These are phyloP conservation scores for Hyaloscypha bicolor DNA, from an alignment of 495 filamentous ascomycete genomes.

Conservation along the genomic window DNA sequence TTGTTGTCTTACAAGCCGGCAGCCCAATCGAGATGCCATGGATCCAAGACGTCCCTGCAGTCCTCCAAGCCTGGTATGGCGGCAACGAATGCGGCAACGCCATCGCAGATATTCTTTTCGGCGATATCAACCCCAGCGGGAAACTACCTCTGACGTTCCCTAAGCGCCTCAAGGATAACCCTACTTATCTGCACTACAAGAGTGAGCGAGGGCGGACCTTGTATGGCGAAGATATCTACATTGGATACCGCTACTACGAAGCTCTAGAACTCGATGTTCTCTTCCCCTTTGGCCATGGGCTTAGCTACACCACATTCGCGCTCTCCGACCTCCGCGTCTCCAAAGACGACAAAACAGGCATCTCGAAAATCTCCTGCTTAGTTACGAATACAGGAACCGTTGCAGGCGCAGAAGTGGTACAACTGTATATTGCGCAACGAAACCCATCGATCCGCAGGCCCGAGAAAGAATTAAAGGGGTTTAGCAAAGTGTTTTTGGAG, in stretches of 20 bases:
- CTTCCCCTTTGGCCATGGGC: conserved; percentile 87
- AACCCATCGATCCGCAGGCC: conserved; percentile 59
- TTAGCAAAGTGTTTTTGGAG: conserved; percentile 66
- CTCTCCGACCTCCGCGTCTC: conserved; percentile 40
- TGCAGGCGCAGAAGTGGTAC: conserved; percentile 58
- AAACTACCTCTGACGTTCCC: conserved; percentile 75
- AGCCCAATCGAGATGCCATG: conserved; percentile 76
- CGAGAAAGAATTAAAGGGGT: conserved; percentile 71
- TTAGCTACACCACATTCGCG: conserved; percentile 83
- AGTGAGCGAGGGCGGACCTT: conserved; percentile 69
- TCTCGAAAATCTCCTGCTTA: conserved; percentile 49
- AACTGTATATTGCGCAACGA: conserved; percentile 55
- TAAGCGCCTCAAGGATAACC: conserved; percentile 66
- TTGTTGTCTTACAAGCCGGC: conserved; percentile 81
- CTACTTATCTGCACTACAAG: conserved; percentile 71
- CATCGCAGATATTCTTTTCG: conserved; percentile 87
- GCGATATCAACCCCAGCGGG: conserved; percentile 78
- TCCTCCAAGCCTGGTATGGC: conserved; percentile 65
- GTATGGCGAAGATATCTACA: conserved; percentile 78
- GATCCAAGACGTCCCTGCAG: conserved; percentile 53
- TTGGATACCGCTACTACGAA: conserved; percentile 80
- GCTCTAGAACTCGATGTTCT: conserved; percentile 67
- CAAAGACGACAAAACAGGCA: background rate
- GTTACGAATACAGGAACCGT: conserved; percentile 60
- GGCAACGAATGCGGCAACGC: conserved; percentile 89